A percentile compares a stretch with the other conserved stretches of the same genome.
phyloP scores from a whole-genome alignment of 176 grass and related monocot species.

The Oryza meyeriana region DNA sequence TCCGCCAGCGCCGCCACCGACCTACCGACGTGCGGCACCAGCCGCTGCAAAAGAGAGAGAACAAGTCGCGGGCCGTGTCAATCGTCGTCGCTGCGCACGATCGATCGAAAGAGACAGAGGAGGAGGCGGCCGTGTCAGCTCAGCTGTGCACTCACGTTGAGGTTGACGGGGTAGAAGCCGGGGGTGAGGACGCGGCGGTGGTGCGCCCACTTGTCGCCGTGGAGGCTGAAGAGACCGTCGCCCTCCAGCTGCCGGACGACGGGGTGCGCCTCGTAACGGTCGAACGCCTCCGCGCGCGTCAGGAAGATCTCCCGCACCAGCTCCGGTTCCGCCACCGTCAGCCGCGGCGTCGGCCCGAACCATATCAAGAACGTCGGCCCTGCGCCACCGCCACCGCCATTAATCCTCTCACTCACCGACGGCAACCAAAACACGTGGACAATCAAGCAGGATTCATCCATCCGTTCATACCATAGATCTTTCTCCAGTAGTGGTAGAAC shows the following conservation, averaged over 20 bases:
- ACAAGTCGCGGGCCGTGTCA: slow-evolving; percentile 29
- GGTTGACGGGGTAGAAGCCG: slow-evolving; percentile 69
- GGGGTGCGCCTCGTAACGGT: slow-evolving; percentile 80
- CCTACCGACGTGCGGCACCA: slow-evolving; percentile 62
- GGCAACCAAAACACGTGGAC: too few relatives aligned
- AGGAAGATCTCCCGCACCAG: slow-evolving; percentile 68
- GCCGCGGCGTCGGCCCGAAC: slow-evolving; percentile 80
- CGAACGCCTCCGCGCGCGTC: slow-evolving; percentile 52
- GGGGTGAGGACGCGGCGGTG: slow-evolving; percentile 78
- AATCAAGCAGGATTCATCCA: too few relatives aligned
- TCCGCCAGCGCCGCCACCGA: slow-evolving; percentile 59
- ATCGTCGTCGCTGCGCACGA: neutral
- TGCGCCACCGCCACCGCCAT: slow-evolving; percentile 15
- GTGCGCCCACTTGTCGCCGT: slow-evolving; percentile 74
- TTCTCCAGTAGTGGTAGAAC: slow-evolving; percentile 90
- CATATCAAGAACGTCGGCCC: slow-evolving; percentile 75
- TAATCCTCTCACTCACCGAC: neutral
- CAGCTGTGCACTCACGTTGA: slow-evolving; percentile 62
- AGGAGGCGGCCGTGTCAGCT: neutral
- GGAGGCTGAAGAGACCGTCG: slow-evolving; percentile 75
- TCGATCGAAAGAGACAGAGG: neutral
- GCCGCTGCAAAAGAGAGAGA: slow-evolving; percentile 32
- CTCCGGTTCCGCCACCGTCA: slow-evolving; percentile 72
- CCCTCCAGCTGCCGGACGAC: slow-evolving; percentile 80
- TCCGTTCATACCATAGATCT: slow-evolving; percentile 62